These are phyloP conservation scores for Balansia obtecta DNA, from an alignment of 2,329 filamentous ascomycete species.

Conservation along the genomic window DNA sequence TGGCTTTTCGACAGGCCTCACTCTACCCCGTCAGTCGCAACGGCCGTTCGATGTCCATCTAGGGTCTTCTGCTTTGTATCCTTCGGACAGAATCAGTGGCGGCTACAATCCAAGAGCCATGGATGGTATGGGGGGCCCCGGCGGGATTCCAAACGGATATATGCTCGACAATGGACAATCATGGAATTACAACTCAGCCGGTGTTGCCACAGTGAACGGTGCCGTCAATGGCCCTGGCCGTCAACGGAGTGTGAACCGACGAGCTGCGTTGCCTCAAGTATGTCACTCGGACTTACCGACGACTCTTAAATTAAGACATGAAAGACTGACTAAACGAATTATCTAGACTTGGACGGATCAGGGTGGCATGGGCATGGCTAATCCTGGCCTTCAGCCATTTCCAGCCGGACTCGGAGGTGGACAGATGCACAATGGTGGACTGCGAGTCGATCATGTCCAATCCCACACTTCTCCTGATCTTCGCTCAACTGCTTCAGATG, in stretches of 20 bases:
- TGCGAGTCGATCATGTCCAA: constrained; percentile 30
- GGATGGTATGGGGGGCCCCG: constrained; percentile 29
- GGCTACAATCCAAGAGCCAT: constrained; percentile 47
- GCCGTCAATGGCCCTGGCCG: constrained; percentile 53
- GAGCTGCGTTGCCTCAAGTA: constrained; percentile 61
- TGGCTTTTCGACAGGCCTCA: constrained; percentile 39
- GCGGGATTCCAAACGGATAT: constrained; percentile 31
- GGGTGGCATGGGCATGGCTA: constrained; percentile 28
- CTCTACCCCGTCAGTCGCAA: constrained; percentile 42
- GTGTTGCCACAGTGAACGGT: constrained; percentile 49
- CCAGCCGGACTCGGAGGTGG: constrained; percentile 22
- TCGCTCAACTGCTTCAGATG: constrained; percentile 34
- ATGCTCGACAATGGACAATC: constrained; percentile 60
- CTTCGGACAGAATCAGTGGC: constrained; percentile 52
- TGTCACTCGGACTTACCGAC: constrained; percentile 22
- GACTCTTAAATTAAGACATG: background rate
- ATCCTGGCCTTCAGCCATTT: constrained; percentile 22
- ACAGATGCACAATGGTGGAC: constrained; percentile 26
- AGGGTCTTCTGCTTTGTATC: constrained; percentile 52
- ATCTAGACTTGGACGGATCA: constrained; percentile 40
- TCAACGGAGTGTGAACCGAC: constrained; percentile 40
- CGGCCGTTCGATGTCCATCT: constrained; percentile 67
- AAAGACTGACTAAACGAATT: constrained; percentile 1
- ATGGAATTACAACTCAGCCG: constrained; percentile 63
- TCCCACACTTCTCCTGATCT: constrained; percentile 28